These are phyloP conservation scores for Herpetospermum pedunculosum DNA, from an alignment of 306 rosid species.

Conservation along the genomic window DNA sequence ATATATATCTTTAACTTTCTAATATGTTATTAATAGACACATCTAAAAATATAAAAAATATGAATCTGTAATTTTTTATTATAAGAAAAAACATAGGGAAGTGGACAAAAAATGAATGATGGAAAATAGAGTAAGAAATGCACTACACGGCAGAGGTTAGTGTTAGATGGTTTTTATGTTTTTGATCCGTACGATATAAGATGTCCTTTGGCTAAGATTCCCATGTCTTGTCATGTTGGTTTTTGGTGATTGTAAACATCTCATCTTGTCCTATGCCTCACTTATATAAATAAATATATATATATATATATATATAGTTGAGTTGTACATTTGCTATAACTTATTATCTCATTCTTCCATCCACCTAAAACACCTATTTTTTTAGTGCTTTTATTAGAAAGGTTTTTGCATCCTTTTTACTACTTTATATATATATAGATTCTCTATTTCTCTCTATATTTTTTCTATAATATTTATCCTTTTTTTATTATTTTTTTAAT, in stretches of 20 bases:
- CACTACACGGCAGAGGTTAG: neutral
- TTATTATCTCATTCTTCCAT: neutral
- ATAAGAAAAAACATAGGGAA: neutral
- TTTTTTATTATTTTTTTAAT: no score
- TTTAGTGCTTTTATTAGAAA: neutral
- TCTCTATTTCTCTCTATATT: neutral
- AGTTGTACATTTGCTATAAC: neutral
- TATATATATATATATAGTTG: neutral
- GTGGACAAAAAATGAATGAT: neutral
- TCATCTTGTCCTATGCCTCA: neutral
- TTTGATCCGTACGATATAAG: conserved; percentile 5
- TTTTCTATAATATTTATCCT: neutral
- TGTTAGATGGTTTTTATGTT: neutral
- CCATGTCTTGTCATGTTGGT: conserved; percentile 1
- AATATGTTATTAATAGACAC: no score
- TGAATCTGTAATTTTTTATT: no score
- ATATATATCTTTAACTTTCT: no score
- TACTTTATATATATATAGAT: neutral
- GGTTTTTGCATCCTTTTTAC: neutral
- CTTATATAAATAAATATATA: neutral
- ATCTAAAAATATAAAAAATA: no score
- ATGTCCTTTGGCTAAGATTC: conserved; percentile 4
- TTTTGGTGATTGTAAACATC: neutral
- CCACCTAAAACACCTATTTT: neutral
- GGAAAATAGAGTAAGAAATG: neutral